Evolutionary conservation across 1,284 basidiomycete genomes (phyloP).

Genomic region (Amylostereum areolatum): DNA sequence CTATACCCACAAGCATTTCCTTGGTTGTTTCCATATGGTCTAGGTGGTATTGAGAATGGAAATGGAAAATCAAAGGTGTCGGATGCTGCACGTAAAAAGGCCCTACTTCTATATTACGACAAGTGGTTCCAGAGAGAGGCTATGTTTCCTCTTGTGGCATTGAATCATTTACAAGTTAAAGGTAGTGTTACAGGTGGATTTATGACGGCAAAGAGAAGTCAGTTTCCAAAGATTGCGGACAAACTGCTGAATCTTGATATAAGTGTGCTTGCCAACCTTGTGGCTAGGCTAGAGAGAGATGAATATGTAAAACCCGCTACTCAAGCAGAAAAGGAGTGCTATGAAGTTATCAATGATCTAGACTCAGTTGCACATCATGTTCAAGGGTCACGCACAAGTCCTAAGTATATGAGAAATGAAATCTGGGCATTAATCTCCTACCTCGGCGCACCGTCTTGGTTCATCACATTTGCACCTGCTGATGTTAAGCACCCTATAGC

Average conservation of each 20-base stretch:
- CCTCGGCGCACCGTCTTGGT: slow-evolving; percentile 28
- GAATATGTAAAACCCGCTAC: slow-evolving; percentile 22
- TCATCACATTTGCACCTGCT: slow-evolving; percentile 28
- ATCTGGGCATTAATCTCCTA: slow-evolving; percentile 29
- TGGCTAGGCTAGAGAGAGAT: slow-evolving; percentile 14
- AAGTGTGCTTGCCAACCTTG: slow-evolving; percentile 11
- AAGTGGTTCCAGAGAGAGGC: neutral
- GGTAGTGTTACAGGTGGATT: slow-evolving; percentile 18
- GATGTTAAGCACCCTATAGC: neutral
- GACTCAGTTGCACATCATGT: slow-evolving; percentile 26
- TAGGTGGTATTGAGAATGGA: slow-evolving; percentile 22
- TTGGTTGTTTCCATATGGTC: slow-evolving; percentile 32
- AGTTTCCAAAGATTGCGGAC: neutral
- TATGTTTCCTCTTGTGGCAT: slow-evolving; percentile 29
- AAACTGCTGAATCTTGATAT: neutral
- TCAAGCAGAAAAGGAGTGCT: slow-evolving; percentile 28
- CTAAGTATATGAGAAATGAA: slow-evolving; percentile 31
- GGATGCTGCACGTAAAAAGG: slow-evolving; percentile 15
- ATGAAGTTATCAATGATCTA: slow-evolving; percentile 24
- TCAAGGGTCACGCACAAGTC: slow-evolving; percentile 23
- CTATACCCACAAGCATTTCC: slow-evolving; percentile 29
- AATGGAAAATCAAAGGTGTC: slow-evolving; percentile 4
- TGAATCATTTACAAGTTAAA: slow-evolving; percentile 34
- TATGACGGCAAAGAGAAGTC: neutral
- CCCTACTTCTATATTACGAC: slow-evolving; percentile 13